A percentile compares a stretch with the other conserved stretches of the same genome.
Evolutionary conservation across 192 early-diverging fungal genomes (phyloP).

Genomic region (Coemansia umbellata): DNA sequence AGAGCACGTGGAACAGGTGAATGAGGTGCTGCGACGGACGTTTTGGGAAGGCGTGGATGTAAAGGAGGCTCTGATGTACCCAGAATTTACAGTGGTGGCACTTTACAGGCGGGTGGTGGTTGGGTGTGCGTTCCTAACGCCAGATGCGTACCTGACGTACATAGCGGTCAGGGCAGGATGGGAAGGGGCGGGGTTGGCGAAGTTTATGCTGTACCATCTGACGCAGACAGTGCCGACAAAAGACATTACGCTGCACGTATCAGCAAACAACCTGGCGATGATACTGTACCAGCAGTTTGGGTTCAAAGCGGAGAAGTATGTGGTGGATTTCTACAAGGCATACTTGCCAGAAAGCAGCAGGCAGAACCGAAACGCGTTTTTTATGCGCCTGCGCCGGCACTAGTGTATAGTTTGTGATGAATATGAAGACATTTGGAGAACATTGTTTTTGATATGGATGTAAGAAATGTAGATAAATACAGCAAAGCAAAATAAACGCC

Average conservation of each 20-base stretch:
- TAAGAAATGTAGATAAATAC: no score
- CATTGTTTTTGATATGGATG: no score
- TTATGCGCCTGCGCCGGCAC: conserved; percentile 72
- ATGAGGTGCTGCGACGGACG: conserved; percentile 64
- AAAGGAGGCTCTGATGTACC: conserved; percentile 73
- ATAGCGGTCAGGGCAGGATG: conserved; percentile 81
- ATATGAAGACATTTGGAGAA: no score
- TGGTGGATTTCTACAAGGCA: conserved; percentile 87
- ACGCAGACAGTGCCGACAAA: conserved; percentile 69
- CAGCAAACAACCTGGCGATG: conserved; percentile 90
- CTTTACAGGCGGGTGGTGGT: conserved; percentile 75
- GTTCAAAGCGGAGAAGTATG: conserved; percentile 91
- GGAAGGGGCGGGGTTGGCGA: conserved; percentile 79
- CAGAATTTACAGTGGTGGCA: conserved; percentile 82
- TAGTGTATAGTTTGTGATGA: neutral
- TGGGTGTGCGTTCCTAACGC: conserved; percentile 90
- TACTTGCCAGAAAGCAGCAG: conserved; percentile 71
- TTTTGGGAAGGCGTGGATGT: conserved; percentile 93
- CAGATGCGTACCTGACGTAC: conserved; percentile 87
- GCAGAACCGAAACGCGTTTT: conserved; percentile 84
- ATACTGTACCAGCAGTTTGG: conserved; percentile 89
- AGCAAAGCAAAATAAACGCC: no score
- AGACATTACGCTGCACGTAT: conserved; percentile 90
- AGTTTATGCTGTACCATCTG: conserved; percentile 80
- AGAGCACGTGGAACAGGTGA: conserved; percentile 68